Evolutionary conservation across 2,329 filamentous ascomycete genomes (phyloP), one percentile per base, ranked within the genome.

Genomic region (Tolypocladium amazonense): DNA sequence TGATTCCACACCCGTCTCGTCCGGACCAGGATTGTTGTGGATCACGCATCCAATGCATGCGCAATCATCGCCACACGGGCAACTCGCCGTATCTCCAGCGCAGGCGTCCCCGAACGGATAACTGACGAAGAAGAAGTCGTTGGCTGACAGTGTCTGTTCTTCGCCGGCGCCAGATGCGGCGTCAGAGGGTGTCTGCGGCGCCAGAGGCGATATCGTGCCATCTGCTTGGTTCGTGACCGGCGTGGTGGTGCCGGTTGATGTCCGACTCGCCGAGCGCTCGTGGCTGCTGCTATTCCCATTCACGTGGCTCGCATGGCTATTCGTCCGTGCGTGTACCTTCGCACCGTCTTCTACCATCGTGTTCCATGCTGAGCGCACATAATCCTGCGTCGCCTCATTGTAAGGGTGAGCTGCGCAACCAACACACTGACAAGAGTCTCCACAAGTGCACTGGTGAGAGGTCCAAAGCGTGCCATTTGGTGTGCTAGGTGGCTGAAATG

Each of bases 341-440:
- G 60, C 65, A 7, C 68, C 52, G 43, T 76, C 74, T 35, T 75
- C 73, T 62, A 66, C 65, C 73, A 77, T 77, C 58, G 66, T 73
- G 55, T 73, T 71, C 70, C 72, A 77, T 1, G 79, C 79, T 8
- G 79, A 80, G 57, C 79, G 75, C 3, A 86, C 76, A 60, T 78
- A 78, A 56, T 75, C 77, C 62, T 77, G 80, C 57, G 82, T 88
- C 27, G 85, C 82, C 9, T 83, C 77, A 64, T 89, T 89, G 67
- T 85, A 87, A 15, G 87, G 85, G 68, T 89, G 86, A 2, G 82
- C 83, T 6, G 84, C 79, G 68, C 87, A 90, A 14, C 86, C 87
- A 41, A 89, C 75, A 67, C 87, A 90, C 64, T 85, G 80, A 64
- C 87, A 90, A 35, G 76, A 76, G 58, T 86, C 82, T 25, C 87